Conservation (phyloP, 108 stramenopile genomes). For the Fistulifera pelliculosa region DNA sequence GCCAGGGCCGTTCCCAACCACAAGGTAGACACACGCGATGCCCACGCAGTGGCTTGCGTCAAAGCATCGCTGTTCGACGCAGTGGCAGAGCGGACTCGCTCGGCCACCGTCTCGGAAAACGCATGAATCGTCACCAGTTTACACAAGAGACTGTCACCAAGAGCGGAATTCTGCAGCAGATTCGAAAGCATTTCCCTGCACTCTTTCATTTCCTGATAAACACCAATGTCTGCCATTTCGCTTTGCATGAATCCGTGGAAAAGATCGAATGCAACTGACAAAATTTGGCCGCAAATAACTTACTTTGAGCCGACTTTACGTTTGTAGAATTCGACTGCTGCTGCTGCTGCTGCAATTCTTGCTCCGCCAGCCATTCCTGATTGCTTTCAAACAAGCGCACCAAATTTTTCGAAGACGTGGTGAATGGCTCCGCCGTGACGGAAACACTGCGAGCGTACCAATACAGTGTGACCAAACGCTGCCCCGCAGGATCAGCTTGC, state of each 20-base stretch:
- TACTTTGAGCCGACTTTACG: slow-evolving; percentile 8
- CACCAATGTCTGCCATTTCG: background rate
- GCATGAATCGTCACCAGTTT: slow-evolving; percentile 57
- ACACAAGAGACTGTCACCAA: slow-evolving; percentile 59
- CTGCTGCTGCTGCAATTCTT: no score
- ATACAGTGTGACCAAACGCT: slow-evolving; percentile 38
- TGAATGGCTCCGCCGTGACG: slow-evolving; percentile 49
- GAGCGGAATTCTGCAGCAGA: slow-evolving; percentile 34
- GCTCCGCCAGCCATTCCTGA: slow-evolving; percentile 7
- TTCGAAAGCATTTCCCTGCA: slow-evolving; percentile 11
- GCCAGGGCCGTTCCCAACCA: slow-evolving; percentile 17
- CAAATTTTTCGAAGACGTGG: slow-evolving; percentile 48
- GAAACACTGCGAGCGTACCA: slow-evolving; percentile 64
- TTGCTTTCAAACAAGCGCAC: slow-evolving; percentile 53
- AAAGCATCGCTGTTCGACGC: background rate
- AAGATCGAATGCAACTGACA: slow-evolving; percentile 61
- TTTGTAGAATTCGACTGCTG: no score
- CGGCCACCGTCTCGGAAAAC: slow-evolving; percentile 23
- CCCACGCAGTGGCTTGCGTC: background rate
- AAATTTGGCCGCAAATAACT: slow-evolving; percentile 41
- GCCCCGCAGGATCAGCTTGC: background rate
- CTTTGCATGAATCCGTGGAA: slow-evolving; percentile 18
- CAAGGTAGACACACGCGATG: slow-evolving; percentile 9
- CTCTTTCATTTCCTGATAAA: no score
- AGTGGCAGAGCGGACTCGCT: background rate